Conservation (phyloP, 2,329 filamentous ascomycete genomes). For the Sclerotinia glacialis region DNA sequence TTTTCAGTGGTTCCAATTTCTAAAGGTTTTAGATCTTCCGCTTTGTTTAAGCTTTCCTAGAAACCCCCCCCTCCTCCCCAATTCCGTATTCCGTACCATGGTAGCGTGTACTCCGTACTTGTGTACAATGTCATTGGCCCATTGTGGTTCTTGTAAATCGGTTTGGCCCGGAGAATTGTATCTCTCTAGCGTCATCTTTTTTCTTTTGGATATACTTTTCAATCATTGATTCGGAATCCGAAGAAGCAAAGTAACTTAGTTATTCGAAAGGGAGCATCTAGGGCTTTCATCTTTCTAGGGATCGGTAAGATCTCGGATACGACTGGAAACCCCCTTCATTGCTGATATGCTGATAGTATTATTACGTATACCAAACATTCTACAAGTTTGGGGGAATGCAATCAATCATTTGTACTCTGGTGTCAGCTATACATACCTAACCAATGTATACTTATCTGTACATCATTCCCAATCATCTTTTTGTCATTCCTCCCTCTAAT, state of each 20-base stretch:
- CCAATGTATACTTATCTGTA: background rate
- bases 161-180: background rate
- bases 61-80: background rate
- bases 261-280: too few species aligned
- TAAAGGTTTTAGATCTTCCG: constrained; percentile 3
- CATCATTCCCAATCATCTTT: constrained; percentile 2
- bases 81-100: background rate
- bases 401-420: background rate
- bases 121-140: background rate
- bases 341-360: background rate
- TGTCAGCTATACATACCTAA: too few species aligned
- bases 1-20: background rate
- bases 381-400: background rate
- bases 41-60: constrained; percentile 3
- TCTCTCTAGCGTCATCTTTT: background rate
- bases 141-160: background rate
- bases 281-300: too few species aligned
- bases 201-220: background rate
- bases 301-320: constrained; percentile 1
- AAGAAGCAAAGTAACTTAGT: background rate
- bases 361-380: background rate
- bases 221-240: background rate
- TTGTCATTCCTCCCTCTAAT: background rate
- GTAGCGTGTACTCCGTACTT: background rate
- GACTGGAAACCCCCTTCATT: background rate